phyloP scores from a whole-genome alignment of 2,329 filamentous ascomycete species.

The Fusarium abutilonis region DNA sequence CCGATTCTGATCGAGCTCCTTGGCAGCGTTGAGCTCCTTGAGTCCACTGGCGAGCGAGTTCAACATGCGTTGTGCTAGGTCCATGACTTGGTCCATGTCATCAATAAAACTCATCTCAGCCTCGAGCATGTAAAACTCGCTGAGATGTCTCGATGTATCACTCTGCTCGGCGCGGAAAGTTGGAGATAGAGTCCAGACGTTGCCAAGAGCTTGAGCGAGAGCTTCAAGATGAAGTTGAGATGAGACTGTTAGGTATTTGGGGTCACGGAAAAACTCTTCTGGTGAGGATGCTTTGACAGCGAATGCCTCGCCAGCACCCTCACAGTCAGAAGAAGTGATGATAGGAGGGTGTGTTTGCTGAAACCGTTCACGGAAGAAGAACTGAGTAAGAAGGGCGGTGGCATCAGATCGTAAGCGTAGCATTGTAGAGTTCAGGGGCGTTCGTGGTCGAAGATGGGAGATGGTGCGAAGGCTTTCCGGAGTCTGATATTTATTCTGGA shows the following conservation, averaged over 20 bases:
- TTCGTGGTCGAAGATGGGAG: constrained; percentile 85
- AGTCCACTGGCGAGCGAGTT: constrained; percentile 59
- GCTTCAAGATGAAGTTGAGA: constrained; percentile 95
- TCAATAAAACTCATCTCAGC: constrained; percentile 85
- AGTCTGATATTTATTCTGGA: constrained; percentile 96
- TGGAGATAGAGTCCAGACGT: constrained; percentile 93
- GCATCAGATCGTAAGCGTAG: constrained; percentile 85
- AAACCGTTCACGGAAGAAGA: constrained; percentile 77
- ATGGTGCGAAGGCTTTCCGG: constrained; percentile 88
- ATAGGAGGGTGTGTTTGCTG: constrained; percentile 91
- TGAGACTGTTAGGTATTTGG: constrained; percentile 97
- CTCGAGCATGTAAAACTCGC: constrained; percentile 99
- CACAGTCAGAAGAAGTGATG: constrained; percentile 96
- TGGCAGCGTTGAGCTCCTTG: constrained; percentile 53
- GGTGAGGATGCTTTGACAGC: constrained; percentile 64
- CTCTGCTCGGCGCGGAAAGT: constrained; percentile 94
- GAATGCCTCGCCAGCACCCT: constrained; percentile 96
- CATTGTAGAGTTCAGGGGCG: constrained; percentile 81
- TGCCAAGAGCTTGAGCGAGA: constrained; percentile 84
- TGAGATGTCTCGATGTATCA: constrained; percentile 91
- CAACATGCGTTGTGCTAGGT: constrained; percentile 82
- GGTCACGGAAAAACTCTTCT: constrained; percentile 76
- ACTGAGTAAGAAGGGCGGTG: constrained; percentile 75
- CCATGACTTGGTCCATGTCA: constrained; percentile 76
- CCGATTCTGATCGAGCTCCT: constrained; percentile 55